phyloP scores from a whole-genome alignment of 1,284 basidiomycete genomes.

The Puccinia triticina region DNA sequence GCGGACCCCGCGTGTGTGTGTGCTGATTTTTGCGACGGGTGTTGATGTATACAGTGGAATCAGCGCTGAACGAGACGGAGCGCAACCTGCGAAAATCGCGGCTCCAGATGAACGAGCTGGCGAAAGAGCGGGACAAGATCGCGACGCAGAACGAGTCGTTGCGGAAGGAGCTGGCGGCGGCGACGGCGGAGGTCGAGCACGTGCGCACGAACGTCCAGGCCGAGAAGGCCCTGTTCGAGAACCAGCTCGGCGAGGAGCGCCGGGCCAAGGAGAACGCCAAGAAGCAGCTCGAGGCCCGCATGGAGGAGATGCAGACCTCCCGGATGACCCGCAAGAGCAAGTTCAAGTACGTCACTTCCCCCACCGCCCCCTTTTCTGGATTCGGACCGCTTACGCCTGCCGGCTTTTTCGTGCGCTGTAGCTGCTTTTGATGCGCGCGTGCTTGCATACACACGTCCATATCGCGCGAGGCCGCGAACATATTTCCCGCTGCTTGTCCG shows the following conservation, averaged over 20 bases:
- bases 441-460: no score
- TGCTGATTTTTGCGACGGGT: no score
- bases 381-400: background rate
- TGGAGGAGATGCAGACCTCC: conserved; percentile 74
- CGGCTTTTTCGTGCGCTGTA: no score
- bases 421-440: no score
- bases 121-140: conserved; percentile 76
- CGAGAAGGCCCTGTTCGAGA: conserved; percentile 80
- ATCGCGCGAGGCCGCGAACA: no score
- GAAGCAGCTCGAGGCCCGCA: conserved; percentile 77
- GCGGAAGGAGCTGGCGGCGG: conserved; percentile 67
- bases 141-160: conserved; percentile 69
- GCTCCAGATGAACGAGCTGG: conserved; percentile 61
- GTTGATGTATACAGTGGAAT: no score
- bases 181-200: conserved; percentile 74
- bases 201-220: conserved; percentile 77
- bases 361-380: background rate
- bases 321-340: conserved; percentile 49
- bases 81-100: background rate
- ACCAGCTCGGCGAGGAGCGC: conserved; percentile 77
- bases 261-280: conserved; percentile 78
- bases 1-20: no score
- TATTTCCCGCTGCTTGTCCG: no score
- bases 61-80: conserved; percentile 65
- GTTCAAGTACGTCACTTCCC: conserved; percentile 19